Percentiles rank a stretch among this genome's conserved stretches.
These are phyloP conservation scores for Crithidia bombi DNA, from an alignment of 208 protist genomes.

Conservation along the genomic window DNA sequence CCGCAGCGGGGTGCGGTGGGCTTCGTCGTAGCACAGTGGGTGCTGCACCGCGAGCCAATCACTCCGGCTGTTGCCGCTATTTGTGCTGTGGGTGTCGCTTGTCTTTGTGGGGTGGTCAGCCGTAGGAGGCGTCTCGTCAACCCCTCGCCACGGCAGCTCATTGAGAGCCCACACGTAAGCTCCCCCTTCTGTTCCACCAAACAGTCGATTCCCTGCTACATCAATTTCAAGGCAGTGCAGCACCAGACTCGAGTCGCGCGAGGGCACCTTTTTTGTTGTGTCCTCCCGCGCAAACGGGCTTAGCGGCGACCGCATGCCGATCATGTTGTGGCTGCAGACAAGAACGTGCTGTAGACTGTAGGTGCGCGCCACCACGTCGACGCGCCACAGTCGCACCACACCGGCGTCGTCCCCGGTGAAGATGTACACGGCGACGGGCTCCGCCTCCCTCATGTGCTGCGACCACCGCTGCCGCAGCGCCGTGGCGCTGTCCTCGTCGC, in stretches of 20 bases:
- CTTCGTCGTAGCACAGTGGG: conserved; percentile 64
- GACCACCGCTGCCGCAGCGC: conserved; percentile 31
- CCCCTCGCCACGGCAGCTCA: conserved; percentile 55
- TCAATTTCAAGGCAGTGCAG: conserved; percentile 71
- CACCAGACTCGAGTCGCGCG: conserved; percentile 34
- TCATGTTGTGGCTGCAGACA: conserved; percentile 39
- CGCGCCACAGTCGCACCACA: conserved; percentile 72
- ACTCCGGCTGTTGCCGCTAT: neutral
- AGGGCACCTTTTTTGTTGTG: conserved; percentile 4
- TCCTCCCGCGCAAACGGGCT: conserved; percentile 53
- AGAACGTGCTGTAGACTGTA: conserved; percentile 68
- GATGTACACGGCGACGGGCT: conserved; percentile 69
- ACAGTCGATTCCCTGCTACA: conserved; percentile 41
- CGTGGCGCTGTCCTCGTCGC: neutral
- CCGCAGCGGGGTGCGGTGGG: conserved; percentile 22
- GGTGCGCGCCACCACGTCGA: conserved; percentile 48
- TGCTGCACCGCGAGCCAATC: conserved; percentile 24
- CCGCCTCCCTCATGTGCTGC: conserved; percentile 19
- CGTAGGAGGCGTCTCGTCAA: neutral
- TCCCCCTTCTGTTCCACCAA: conserved; percentile 66
- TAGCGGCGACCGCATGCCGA: conserved; percentile 46
- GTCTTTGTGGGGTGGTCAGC: neutral
- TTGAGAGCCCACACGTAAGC: conserved; percentile 69
- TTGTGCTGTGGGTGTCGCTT: neutral
- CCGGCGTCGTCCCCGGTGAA: conserved; percentile 67